phyloP scores from a whole-genome alignment of 345 rosid genomes.

The Aegle marmelos region DNA sequence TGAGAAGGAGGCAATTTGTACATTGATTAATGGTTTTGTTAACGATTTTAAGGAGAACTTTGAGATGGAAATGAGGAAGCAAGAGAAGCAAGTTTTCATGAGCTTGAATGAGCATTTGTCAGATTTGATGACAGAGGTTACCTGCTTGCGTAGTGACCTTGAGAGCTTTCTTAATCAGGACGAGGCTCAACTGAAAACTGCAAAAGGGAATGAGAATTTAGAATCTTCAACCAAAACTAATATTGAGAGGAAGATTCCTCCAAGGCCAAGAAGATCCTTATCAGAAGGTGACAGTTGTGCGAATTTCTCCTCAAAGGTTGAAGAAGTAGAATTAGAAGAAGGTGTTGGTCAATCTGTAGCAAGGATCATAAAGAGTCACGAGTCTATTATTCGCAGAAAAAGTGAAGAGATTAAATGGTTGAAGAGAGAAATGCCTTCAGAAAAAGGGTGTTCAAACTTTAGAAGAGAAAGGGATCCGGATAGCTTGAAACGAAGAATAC shows the following conservation, averaged over 20 bases:
- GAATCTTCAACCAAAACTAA: not conserved
- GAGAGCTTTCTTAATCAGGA: constrained; percentile 29
- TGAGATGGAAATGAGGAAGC: constrained; percentile 28
- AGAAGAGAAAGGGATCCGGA: constrained; percentile 29
- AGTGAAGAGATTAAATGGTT: constrained; percentile 33
- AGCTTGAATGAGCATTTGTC: constrained; percentile 35
- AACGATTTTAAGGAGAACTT: constrained; percentile 38
- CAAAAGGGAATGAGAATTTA: constrained; percentile 9
- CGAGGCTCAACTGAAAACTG: constrained; percentile 10
- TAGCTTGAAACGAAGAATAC: constrained; percentile 32
- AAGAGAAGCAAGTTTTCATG: constrained; percentile 28
- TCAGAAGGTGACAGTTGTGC: constrained; percentile 13
- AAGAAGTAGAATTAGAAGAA: constrained; percentile 19
- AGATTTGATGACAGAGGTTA: constrained; percentile 33
- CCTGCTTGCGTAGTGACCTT: constrained; percentile 38
- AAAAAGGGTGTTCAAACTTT: constrained; percentile 13
- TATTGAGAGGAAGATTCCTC: constrained; percentile 7
- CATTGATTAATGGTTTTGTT: constrained; percentile 45
- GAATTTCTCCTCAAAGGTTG: constrained; percentile 2
- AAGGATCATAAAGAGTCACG: constrained; percentile 62
- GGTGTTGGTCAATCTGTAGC: constrained; percentile 37
- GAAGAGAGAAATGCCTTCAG: constrained; percentile 21
- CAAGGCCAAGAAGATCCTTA: constrained; percentile 14
- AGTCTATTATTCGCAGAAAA: constrained; percentile 51
- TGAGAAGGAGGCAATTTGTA: constrained; percentile 45